Conservation (phyloP, 2,329 filamentous ascomycete species). For the Onygena corvina region DNA sequence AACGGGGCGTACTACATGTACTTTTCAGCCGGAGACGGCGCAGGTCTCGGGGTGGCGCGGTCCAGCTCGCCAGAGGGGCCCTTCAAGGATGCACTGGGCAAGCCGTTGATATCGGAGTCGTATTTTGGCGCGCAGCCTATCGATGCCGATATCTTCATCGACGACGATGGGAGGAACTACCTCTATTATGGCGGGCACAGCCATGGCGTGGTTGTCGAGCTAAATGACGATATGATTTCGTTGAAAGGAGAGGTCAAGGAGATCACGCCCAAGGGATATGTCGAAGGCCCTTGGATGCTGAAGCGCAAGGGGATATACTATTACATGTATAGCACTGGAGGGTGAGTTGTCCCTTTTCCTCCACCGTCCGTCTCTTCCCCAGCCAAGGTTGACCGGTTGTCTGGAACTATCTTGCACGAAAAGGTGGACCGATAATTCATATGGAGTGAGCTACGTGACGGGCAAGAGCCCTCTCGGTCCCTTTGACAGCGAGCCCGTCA, state of each 20-base stretch:
- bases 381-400: not conserved
- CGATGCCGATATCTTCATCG: constrained; percentile 36
- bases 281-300: constrained; percentile 36
- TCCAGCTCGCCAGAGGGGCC: constrained; percentile 31
- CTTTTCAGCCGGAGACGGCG: constrained; percentile 40
- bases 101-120: constrained; percentile 35
- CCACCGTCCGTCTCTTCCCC: not conserved
- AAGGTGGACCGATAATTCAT: constrained; percentile 38
- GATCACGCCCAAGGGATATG: constrained; percentile 38
- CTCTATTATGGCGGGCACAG: constrained; percentile 37
- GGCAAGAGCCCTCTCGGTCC: constrained; percentile 32
- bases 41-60: constrained; percentile 35
- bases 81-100: constrained; percentile 33
- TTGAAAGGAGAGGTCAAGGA: constrained; percentile 36
- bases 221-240: constrained; percentile 36
- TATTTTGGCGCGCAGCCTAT: constrained; percentile 40
- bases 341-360: constrained; percentile 15
- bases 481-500: constrained; percentile 29
- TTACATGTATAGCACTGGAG: constrained; percentile 37
- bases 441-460: constrained; percentile 37
- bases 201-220: constrained; percentile 34
- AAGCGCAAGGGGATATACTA: constrained; percentile 35
- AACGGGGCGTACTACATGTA: constrained; percentile 41
- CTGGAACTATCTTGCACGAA: not conserved
- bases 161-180: constrained; percentile 33